Evolutionary conservation across 1,139 yeast species (phyloP).

Genomic region (Protomyces gravidus): DNA sequence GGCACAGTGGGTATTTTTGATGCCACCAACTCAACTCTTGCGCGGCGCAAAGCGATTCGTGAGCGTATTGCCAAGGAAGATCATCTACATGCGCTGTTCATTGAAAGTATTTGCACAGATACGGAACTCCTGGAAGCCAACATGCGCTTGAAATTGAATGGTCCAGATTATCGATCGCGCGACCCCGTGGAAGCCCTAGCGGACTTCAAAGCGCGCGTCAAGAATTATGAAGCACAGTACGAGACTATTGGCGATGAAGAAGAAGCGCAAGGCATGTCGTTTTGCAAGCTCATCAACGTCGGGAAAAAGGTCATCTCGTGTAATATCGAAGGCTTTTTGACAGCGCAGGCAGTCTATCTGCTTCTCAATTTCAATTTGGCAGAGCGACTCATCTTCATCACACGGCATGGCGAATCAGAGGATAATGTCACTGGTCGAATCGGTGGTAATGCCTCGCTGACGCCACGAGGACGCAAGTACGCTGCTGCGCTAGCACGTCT

Average conservation of each 20-base stretch:
- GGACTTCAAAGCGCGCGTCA: slow-evolving; percentile 77
- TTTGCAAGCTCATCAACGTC: slow-evolving; percentile 91
- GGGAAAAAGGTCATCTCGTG: slow-evolving; percentile 90
- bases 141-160: slow-evolving; percentile 76
- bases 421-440: slow-evolving; percentile 80
- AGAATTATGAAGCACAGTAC: slow-evolving; percentile 82
- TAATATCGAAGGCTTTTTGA: slow-evolving; percentile 84
- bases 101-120: slow-evolving; percentile 86
- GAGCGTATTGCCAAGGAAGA: slow-evolving; percentile 62
- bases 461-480: slow-evolving; percentile 72
- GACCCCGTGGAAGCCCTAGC: slow-evolving; percentile 72
- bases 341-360: slow-evolving; percentile 90
- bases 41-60: slow-evolving; percentile 63
- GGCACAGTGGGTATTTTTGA: slow-evolving; percentile 95
- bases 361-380: slow-evolving; percentile 81
- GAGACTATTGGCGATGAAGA: slow-evolving; percentile 82
- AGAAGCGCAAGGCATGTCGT: slow-evolving; percentile 60
- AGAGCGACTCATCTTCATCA: slow-evolving; percentile 90
- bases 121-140: slow-evolving; percentile 72
- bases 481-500: slow-evolving; percentile 68
- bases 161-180: slow-evolving; percentile 88
- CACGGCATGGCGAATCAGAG: slow-evolving; percentile 87
- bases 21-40: slow-evolving; percentile 85
- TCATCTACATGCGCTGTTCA: slow-evolving; percentile 64
- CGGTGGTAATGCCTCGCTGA: slow-evolving; percentile 86